Evolutionary conservation across 2,329 filamentous ascomycete genomes (phyloP), one percentile per base, ranked within the genome.

Genomic region (Xylariaceae sp.): DNA sequence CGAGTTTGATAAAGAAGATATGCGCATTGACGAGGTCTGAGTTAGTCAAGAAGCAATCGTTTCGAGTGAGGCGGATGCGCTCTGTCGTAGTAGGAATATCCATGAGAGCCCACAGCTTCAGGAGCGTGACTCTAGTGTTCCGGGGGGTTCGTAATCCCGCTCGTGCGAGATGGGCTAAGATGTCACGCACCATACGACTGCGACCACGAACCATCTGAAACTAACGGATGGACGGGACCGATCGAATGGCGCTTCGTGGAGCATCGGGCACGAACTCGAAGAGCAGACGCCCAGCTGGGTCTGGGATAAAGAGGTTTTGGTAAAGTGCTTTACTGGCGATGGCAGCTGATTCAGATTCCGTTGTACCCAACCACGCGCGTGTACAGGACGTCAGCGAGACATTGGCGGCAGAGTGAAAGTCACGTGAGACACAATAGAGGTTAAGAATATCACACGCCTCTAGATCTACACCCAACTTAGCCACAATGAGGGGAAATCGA

Each of bases 71-170:
- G 1, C 73, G 74, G 5, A 77, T 70, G 1, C 90, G 83, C 11
- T 80, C 73, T 0, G 59, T 63, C 43, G 78, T 86, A 11, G 82
- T 84, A 0, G 81, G 73, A 3, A 86, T 73, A 64, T 92, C 88
- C 75, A 91, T 84, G 27, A 89, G 65, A 45, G 88, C 78, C 91
- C 91, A 94, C 15, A 91, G 74, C 65, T 89, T 88, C 63, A 83
- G 77, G 39, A 89, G 71, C 1, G 78, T 76, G 9, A 64, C 44
- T 43, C 73, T 67, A 58, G 80, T 81, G 21, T 70, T 68, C 1
- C 57, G 42, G 0, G 86, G 86, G 46, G 84, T 71, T 8, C 79
- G 77, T 52, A 85, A 79, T 1, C 85, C 86, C 36, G 79, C 72
- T 11, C 79, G 73, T 0, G 81, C 81, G 60, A 92, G 75, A 10